Conservation (phyloP, 495 filamentous ascomycete genomes). For the Elasticomyces elasticus region DNA sequence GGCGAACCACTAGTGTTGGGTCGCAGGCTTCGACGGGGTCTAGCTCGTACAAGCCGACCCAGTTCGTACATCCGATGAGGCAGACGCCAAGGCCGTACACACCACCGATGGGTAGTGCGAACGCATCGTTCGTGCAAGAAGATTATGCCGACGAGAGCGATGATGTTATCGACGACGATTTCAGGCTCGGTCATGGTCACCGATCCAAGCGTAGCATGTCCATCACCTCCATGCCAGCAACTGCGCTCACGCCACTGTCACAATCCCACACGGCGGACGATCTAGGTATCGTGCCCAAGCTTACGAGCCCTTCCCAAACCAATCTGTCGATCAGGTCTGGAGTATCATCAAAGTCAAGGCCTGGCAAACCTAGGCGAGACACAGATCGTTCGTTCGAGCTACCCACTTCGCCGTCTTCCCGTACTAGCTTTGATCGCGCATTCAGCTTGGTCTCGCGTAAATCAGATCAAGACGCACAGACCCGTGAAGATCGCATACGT, state of each 20-base stretch:
- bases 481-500: constrained; percentile 15
- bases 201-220: constrained; percentile 22
- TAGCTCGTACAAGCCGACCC: constrained; percentile 38
- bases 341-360: constrained; percentile 10
- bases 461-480: constrained; percentile 31
- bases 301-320: constrained; percentile 42
- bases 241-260: constrained; percentile 30
- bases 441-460: constrained; percentile 40
- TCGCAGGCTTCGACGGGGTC: constrained; percentile 48
- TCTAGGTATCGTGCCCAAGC: constrained; percentile 34
- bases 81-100: constrained; percentile 49
- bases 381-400: constrained; percentile 22
- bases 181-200: constrained; percentile 19
- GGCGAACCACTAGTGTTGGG: constrained; percentile 46
- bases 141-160: constrained; percentile 36
- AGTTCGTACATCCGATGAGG: constrained; percentile 51
- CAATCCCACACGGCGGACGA: constrained; percentile 31
- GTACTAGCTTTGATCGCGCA: constrained; percentile 48
- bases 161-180: constrained; percentile 29
- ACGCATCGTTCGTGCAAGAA: constrained; percentile 35
- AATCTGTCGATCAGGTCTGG: constrained; percentile 41
- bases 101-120: constrained; percentile 44
- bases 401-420: constrained; percentile 38
- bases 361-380: neutral
- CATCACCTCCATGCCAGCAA: constrained; percentile 21